Evolutionary conservation across 1,284 basidiomycete species (phyloP).

Genomic region (Neolentinus lepideus): DNA sequence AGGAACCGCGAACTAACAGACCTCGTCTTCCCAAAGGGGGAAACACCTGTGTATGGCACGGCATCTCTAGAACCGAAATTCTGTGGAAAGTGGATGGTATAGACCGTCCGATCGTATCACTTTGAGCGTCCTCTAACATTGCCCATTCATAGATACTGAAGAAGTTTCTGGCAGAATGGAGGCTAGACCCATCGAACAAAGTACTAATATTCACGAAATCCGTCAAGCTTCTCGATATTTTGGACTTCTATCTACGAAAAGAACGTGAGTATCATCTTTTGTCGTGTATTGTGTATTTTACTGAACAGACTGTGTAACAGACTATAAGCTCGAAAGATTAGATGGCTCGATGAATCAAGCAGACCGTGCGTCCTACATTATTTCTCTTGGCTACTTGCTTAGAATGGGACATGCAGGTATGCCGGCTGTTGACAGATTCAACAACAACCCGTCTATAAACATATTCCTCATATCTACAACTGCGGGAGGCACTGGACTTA

Average conservation of each 20-base stretch:
- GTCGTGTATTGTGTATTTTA: background rate
- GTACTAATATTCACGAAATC: slow-evolving; percentile 85
- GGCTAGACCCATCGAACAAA: slow-evolving; percentile 59
- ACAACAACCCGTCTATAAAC: slow-evolving; percentile 65
- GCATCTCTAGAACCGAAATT: slow-evolving; percentile 54
- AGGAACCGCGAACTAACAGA: slow-evolving; percentile 54
- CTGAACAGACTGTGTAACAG: slow-evolving; percentile 23
- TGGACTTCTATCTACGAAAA: slow-evolving; percentile 61
- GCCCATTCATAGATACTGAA: slow-evolving; percentile 48
- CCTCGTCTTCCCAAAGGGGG: slow-evolving; percentile 46
- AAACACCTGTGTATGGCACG: slow-evolving; percentile 51
- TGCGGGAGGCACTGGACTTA: slow-evolving; percentile 71
- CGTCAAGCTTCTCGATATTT: slow-evolving; percentile 74
- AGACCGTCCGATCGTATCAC: slow-evolving; percentile 14
- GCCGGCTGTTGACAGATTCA: slow-evolving; percentile 76
- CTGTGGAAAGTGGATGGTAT: slow-evolving; percentile 82
- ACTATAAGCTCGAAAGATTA: slow-evolving; percentile 60
- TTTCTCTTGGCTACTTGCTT: background rate
- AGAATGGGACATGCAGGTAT: too few species aligned
- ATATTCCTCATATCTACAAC: slow-evolving; percentile 77
- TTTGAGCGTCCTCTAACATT: background rate
- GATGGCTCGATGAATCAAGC: slow-evolving; percentile 64
- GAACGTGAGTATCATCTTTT: slow-evolving; percentile 29
- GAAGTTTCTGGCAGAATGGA: slow-evolving; percentile 59
- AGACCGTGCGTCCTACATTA: slow-evolving; percentile 47